Evolutionary conservation across 345 rosid genomes (phyloP), one percentile per base, ranked within the genome.

Genomic region (Eutrema yunnanense): DNA sequence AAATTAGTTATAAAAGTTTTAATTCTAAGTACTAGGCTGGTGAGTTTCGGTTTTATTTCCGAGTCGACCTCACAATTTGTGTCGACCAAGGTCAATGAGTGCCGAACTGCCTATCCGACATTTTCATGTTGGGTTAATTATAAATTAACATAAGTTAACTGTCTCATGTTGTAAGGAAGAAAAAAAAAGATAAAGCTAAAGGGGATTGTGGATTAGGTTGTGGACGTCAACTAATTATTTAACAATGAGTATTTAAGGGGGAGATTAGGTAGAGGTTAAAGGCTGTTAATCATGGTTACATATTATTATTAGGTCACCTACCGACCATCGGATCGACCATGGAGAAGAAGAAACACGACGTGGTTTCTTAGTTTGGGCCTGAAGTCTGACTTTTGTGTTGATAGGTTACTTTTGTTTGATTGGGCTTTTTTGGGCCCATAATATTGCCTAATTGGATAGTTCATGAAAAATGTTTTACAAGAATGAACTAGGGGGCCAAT

Each of bases 191-290:
- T 10, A 14, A 55, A 10, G 36, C 4, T 63, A 13, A 66, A 22
- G 46, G 44, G 44, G 51, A 29, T 22, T 67, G 9, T 50, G 49
- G 48, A 42, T 74, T 67, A 67, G 73, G 78, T 52, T 44, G 40
- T 52, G 69, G 50, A 61, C 62, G 56, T 60, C 12, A 34, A 26
- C 30, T 50, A 52, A 16, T 52, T 52, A 52, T 34, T 49, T 14
- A 61, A 51, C 40, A 67, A 61, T 62, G 68, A 22, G 43, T 30
- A 56, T 52, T 67, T 43, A 51, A 59, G 36, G 43, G 27, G 6
- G 46, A 34, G 54, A 52, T 59, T 62, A 61, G 73, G 63, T 62
- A 43, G 50, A 63, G 22, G n/a, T 43, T n/a, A 61, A 3, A 40
- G 1, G 42, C 52, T 69, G 50, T 40, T 71, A 30, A 57, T 73